Evolutionary conservation across 1,284 basidiomycete species (phyloP).

Genomic region (Entoloma clypeatum): DNA sequence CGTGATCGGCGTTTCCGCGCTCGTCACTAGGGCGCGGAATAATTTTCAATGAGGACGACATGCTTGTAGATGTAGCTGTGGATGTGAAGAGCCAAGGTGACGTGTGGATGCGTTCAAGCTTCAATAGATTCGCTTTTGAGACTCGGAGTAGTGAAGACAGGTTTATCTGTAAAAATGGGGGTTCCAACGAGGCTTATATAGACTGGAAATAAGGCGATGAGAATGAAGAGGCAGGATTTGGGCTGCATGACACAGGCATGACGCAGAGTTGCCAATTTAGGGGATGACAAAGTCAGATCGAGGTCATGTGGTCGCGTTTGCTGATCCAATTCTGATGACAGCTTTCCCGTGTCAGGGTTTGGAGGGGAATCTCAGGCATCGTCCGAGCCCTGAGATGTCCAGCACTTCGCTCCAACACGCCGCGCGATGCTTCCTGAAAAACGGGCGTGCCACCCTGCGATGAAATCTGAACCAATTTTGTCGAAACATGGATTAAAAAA

Average conservation of each 20-base stretch:
- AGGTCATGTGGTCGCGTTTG: no score
- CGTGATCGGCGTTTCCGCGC: slow-evolving; percentile 79
- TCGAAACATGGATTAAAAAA: no score
- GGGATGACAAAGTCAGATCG: no score
- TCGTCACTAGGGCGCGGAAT: slow-evolving; percentile 58
- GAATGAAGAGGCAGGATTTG: slow-evolving; percentile 30
- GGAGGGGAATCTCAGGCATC: no score
- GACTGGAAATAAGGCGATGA: slow-evolving; percentile 34
- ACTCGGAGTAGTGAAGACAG: slow-evolving; percentile 20
- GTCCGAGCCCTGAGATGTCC: no score
- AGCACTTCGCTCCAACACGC: no score
- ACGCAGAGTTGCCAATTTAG: no score
- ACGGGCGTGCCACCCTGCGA: no score
- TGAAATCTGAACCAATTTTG: no score
- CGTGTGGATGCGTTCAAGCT: slow-evolving; percentile 11
- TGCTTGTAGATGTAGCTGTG: slow-evolving; percentile 15
- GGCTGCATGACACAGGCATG: slow-evolving; percentile 35
- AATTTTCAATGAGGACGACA: slow-evolving; percentile 42
- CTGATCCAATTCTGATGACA: no score
- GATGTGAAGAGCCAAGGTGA: slow-evolving; percentile 9
- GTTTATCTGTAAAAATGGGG: slow-evolving; percentile 25
- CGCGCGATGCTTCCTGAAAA: no score
- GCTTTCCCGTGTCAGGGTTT: no score
- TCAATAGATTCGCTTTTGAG: slow-evolving; percentile 16
- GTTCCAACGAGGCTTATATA: slow-evolving; percentile 39